A percentile compares a stretch with the other conserved stretches of the same genome.
phyloP scores from a whole-genome alignment of 2,329 filamentous ascomycete genomes.

The Pyricularia grisea region DNA sequence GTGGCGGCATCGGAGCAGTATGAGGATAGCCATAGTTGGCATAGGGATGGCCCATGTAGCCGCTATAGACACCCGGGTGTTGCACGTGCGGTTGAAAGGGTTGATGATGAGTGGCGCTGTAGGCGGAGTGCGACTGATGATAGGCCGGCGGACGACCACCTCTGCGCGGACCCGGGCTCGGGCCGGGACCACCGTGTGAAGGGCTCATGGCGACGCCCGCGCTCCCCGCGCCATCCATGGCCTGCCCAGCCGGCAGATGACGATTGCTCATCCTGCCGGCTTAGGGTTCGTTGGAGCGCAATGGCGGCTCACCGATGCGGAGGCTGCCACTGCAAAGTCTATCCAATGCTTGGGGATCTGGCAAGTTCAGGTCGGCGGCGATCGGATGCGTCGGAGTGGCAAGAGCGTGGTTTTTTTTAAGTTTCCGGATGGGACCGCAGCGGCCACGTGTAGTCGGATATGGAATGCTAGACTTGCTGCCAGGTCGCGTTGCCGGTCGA shows the following conservation, averaged over 20 bases:
- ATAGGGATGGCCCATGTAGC: conserved; percentile 39
- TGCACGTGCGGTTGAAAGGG: conserved; percentile 17
- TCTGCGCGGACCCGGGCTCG: conserved; percentile 18
- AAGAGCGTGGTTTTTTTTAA: background rate
- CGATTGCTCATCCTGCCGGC: conserved; percentile 69
- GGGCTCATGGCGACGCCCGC: conserved; percentile 8
- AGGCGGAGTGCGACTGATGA: conserved; percentile 15
- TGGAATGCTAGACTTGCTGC: background rate
- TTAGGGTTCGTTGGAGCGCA: conserved; percentile 32
- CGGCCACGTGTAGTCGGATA: background rate
- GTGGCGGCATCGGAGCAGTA: conserved; percentile 40
- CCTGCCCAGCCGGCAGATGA: conserved; percentile 71
- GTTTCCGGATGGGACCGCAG: background rate
- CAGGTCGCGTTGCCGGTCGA: background rate
- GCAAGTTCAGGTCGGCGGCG: background rate
- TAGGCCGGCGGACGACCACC: conserved; percentile 24
- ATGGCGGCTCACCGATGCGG: conserved; percentile 22
- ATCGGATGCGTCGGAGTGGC: background rate
- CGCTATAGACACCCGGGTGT: conserved; percentile 38
- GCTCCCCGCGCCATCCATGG: conserved; percentile 36
- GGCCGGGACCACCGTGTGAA: conserved; percentile 15
- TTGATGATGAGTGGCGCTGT: conserved; percentile 7
- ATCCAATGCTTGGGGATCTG: background rate
- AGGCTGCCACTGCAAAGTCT: conserved; percentile 16
- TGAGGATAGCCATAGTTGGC: conserved; percentile 34